Percentiles rank a stretch among this genome's conserved stretches.
Conservation (phyloP, 495 filamentous ascomycete genomes). For the Pseudoneurospora amorphoporcata region DNA sequence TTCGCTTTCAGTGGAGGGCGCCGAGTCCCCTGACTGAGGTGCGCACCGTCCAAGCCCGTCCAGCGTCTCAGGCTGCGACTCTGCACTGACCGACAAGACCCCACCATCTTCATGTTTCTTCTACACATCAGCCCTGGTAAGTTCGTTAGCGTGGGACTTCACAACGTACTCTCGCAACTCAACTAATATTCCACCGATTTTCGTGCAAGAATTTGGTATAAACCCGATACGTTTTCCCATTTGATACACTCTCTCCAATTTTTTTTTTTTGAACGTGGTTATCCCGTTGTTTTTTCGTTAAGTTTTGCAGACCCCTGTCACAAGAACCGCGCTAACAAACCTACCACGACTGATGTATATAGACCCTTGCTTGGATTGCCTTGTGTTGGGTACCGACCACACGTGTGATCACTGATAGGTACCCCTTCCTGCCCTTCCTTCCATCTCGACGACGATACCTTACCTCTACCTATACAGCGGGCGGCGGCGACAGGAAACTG, state of each 20-base stretch:
- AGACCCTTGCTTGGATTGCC: slow-evolving; percentile 1
- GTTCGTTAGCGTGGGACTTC: too few relatives aligned
- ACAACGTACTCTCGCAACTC: too few relatives aligned
- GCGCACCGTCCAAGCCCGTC: not conserved
- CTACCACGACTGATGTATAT: too few relatives aligned
- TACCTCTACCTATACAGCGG: not conserved
- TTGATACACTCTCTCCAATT: too few relatives aligned
- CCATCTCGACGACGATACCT: not conserved
- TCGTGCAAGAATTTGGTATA: too few relatives aligned
- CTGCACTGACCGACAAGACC: not conserved
- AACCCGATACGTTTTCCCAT: too few relatives aligned
- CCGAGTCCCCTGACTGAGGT: not conserved
- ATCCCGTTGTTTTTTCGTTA: too few relatives aligned
- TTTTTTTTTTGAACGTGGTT: too few relatives aligned
- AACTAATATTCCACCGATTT: too few relatives aligned
- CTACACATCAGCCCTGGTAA: too few relatives aligned
- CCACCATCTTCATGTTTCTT: slow-evolving; percentile 1
- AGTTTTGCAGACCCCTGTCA: too few relatives aligned
- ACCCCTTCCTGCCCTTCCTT: not conserved
- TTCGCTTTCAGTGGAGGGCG: not conserved
- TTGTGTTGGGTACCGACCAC: not conserved
- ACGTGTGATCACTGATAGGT: not conserved
- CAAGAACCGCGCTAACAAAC: too few relatives aligned
- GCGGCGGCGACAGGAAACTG: not conserved
- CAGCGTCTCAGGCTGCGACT: not conserved